A percentile compares a stretch with the other conserved stretches of the same genome.
phyloP scores from a whole-genome alignment of 257 asterid genomes.

The Solanum sejunctum region DNA sequence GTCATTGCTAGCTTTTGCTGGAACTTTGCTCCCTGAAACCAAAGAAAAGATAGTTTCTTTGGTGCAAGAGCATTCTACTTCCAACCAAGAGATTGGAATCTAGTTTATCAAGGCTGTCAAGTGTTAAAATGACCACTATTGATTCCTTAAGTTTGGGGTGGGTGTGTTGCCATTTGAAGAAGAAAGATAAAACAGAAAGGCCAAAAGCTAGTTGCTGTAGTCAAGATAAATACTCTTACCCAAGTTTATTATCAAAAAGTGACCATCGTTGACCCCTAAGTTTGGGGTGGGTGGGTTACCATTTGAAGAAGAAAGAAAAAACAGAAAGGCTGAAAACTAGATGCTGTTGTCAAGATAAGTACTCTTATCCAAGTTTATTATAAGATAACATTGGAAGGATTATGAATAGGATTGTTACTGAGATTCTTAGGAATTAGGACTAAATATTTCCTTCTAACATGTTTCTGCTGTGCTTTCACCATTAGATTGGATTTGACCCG shows the following conservation, averaged over 20 bases:
- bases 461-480: not conserved
- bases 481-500: not conserved
- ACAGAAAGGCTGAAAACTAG: not conserved
- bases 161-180: not conserved
- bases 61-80: not conserved
- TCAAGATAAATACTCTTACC: not conserved
- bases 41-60: not conserved
- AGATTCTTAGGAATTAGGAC: not conserved
- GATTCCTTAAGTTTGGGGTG: not conserved
- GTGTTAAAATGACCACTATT: not conserved
- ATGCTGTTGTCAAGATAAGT: not conserved
- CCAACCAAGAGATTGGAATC: not conserved
- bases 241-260: not conserved
- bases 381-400: not conserved
- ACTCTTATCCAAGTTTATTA: not conserved
- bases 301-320: not conserved
- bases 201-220: not conserved
- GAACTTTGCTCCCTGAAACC: not conserved
- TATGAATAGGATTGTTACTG: not conserved
- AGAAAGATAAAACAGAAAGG: not conserved
- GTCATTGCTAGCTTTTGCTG: not conserved
- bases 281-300: not conserved
- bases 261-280: not conserved
- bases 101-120: not conserved
- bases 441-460: not conserved